These are phyloP conservation scores for Eucalyptus paniculata DNA, from an alignment of 345 rosid genomes.

Conservation along the genomic window DNA sequence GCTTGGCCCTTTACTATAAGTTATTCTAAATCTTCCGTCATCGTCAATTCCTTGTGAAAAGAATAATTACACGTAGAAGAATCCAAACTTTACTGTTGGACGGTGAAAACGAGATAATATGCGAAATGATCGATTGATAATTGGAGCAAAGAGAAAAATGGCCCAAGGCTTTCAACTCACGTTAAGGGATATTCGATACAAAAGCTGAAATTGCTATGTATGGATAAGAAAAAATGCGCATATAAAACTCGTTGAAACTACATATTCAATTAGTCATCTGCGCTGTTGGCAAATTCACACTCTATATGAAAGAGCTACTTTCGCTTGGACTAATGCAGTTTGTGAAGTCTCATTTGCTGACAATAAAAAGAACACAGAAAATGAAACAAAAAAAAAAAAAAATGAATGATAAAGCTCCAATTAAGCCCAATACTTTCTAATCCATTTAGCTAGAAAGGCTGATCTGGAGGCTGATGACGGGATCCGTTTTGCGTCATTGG, in stretches of 20 bases:
- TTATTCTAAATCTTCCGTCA: no score
- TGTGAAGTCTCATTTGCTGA: background rate
- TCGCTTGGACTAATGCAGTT: fast-evolving
- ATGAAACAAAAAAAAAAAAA: no score
- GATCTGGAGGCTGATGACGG: background rate
- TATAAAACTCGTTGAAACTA: background rate
- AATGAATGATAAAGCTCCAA: background rate
- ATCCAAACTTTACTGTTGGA: no score
- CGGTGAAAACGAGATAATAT: no score
- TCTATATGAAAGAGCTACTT: background rate
- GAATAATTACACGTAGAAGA: no score
- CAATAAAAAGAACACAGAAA: no score
- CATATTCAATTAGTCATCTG: background rate
- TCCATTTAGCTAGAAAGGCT: background rate
- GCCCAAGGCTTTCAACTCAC: background rate
- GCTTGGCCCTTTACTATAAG: no score
- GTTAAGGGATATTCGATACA: background rate
- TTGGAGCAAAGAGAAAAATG: background rate
- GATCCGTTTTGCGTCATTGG: background rate
- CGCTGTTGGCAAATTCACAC: background rate
- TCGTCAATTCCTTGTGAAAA: no score
- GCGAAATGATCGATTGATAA: no score
- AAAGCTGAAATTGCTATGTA: background rate
- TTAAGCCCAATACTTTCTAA: background rate
- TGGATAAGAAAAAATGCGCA: background rate